Percentiles rank a stretch among this genome's conserved stretches.
Evolutionary conservation across 2,329 filamentous ascomycete genomes (phyloP).

Genomic region (Ophiostoma tasmaniense): DNA sequence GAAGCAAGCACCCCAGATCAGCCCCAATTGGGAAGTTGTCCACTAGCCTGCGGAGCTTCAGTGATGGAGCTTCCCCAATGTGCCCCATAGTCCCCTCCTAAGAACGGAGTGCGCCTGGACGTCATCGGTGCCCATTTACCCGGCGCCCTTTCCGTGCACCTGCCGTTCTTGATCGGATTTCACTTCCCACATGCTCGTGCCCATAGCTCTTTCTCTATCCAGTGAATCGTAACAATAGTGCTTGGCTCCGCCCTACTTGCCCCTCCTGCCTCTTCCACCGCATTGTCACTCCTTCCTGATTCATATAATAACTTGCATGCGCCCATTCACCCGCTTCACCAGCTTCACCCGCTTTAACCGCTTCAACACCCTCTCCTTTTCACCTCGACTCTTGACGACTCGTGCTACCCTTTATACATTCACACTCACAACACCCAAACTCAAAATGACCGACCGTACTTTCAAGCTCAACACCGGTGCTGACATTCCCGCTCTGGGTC

Average conservation of each 20-base stretch:
- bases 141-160: neutral
- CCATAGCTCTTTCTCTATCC: neutral
- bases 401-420: too few species aligned
- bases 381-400: neutral
- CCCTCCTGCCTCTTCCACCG: neutral
- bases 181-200: neutral
- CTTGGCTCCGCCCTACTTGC: neutral
- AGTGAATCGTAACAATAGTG: neutral
- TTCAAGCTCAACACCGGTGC: slow-evolving; percentile 58
- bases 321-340: neutral
- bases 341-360: neutral
- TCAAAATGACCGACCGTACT: slow-evolving; percentile 44
- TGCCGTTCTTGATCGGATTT: neutral
- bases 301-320: neutral
- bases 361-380: neutral
- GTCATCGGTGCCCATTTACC: slow-evolving; percentile 14
- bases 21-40: neutral
- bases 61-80: neutral
- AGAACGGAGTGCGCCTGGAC: slow-evolving; percentile 7
- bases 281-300: too few species aligned
- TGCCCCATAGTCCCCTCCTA: neutral
- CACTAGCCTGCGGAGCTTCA: neutral
- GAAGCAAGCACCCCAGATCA: neutral
- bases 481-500: slow-evolving; percentile 54
- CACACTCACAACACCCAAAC: neutral